phyloP scores from a whole-genome alignment of 1,284 basidiomycete genomes.

The Singerocomus rubriflavus region DNA sequence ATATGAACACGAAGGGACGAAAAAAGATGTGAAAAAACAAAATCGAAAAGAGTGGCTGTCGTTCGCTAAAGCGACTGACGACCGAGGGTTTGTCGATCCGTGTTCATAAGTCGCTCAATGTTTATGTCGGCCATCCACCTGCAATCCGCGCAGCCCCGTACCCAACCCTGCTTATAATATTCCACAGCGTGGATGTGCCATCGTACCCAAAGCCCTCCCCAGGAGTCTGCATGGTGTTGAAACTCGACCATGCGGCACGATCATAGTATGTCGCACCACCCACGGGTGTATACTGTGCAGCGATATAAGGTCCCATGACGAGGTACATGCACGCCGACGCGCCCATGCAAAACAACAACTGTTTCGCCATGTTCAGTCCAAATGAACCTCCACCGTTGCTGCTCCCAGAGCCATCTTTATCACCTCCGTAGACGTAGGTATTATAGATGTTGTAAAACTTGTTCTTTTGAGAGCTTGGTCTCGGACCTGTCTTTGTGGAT shows the following conservation, averaged over 20 bases:
- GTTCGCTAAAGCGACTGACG: constrained; percentile 7
- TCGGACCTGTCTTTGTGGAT: constrained; percentile 42
- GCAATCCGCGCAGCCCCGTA: constrained; percentile 70
- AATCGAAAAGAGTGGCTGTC: background rate
- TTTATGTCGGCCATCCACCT: constrained; percentile 60
- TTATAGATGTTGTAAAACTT: constrained; percentile 83
- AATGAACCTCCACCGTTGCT: constrained; percentile 21
- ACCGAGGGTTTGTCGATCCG: constrained; percentile 4
- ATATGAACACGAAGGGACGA: constrained; percentile 15
- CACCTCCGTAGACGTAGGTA: constrained; percentile 66
- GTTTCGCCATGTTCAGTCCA: constrained; percentile 35
- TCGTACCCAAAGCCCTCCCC: constrained; percentile 62
- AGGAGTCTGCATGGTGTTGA: constrained; percentile 63
- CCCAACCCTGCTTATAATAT: constrained; percentile 57
- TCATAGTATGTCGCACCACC: constrained; percentile 74
- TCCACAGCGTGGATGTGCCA: constrained; percentile 54
- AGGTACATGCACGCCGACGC: constrained; percentile 56
- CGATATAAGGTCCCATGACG: constrained; percentile 53
- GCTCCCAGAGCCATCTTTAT: constrained; percentile 19
- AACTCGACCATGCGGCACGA: constrained; percentile 72
- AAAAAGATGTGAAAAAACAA: background rate
- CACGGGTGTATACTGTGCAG: constrained; percentile 50
- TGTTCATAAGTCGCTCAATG: constrained; percentile 3
- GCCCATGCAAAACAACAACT: constrained; percentile 51
- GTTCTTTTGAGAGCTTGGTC: constrained; percentile 36